Conservation (phyloP, 768 basidiomycete genomes). For the Russula foetens region DNA sequence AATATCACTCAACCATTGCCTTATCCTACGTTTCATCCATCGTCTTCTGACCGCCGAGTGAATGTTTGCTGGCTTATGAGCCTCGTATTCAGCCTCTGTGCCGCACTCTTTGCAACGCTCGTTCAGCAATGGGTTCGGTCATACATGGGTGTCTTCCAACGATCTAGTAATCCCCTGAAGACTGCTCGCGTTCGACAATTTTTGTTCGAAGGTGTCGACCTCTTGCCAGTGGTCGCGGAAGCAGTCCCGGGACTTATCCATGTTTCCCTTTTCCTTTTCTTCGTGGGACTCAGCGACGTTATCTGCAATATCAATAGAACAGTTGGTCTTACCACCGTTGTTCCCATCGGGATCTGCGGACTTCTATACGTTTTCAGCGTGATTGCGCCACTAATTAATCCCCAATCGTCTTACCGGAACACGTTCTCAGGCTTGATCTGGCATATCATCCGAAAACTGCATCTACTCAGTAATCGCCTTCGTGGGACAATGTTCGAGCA, state of each 20-base stretch:
- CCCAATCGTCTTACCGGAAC: constrained; percentile 11
- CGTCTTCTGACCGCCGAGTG: constrained; percentile 29
- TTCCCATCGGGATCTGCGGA: constrained; percentile 6
- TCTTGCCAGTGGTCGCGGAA: constrained; percentile 35
- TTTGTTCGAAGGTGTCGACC: constrained; percentile 31
- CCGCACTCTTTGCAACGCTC: constrained; percentile 38
- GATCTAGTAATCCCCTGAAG: constrained; percentile 24
- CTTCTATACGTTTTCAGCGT: constrained; percentile 9
- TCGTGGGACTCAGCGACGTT: constrained; percentile 40
- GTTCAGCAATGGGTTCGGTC: constrained; percentile 43
- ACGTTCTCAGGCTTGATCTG: constrained; percentile 5
- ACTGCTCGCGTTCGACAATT: constrained; percentile 36
- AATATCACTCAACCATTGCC: not conserved
- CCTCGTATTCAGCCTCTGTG: constrained; percentile 32
- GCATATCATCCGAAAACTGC: constrained; percentile 1
- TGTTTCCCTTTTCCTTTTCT: constrained; percentile 43
- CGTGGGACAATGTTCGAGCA: not conserved
- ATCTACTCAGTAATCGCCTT: not conserved
- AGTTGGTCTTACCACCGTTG: constrained; percentile 1
- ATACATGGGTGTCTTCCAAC: constrained; percentile 26
- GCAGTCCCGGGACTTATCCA: constrained; percentile 41
- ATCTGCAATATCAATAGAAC: constrained; percentile 25
- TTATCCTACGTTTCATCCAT: constrained; percentile 15
- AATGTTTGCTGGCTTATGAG: constrained; percentile 36
- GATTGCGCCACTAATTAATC: not conserved